phyloP scores from a whole-genome alignment of 106 monocot species.

The Allium cepa region DNA sequence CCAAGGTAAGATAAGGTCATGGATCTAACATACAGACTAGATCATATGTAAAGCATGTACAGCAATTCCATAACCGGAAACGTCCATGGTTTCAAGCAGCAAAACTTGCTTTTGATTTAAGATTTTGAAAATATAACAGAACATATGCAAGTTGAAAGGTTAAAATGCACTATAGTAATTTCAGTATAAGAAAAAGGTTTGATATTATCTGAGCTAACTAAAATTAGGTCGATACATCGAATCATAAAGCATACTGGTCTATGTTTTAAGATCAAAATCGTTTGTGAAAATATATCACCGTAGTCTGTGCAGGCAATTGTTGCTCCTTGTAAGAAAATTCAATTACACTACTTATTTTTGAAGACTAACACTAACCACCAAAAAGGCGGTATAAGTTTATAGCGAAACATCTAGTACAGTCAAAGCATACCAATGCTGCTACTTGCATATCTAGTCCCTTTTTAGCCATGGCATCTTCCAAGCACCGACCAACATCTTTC shows the following conservation, averaged over 20 bases:
- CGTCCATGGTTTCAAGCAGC: neutral
- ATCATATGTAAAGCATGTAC: too few species aligned
- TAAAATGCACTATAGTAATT: too few species aligned
- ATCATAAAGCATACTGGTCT: too few species aligned
- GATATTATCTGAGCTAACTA: too few species aligned
- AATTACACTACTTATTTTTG: constrained; percentile 3
- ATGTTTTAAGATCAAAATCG: too few species aligned
- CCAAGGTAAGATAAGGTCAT: too few species aligned
- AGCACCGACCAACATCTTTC: constrained; percentile 64
- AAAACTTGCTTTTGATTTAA: too few species aligned
- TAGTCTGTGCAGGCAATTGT: neutral
- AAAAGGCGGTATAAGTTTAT: constrained; percentile 15
- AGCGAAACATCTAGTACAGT: constrained; percentile 7
- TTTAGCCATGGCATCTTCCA: constrained; percentile 64
- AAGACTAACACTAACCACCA: neutral
- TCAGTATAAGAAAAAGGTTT: too few species aligned
- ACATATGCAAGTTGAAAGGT: too few species aligned
- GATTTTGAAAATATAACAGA: too few species aligned
- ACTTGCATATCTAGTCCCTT: constrained; percentile 69
- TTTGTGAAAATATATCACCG: neutral
- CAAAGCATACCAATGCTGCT: constrained; percentile 66
- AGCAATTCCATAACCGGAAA: neutral
- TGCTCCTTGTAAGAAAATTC: constrained; percentile 4
- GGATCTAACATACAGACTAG: neutral
- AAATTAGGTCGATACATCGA: too few species aligned